Base-by-base conservation (phyloP, 1,284 basidiomycete species). In the Psilocybe mexicana region DNA sequence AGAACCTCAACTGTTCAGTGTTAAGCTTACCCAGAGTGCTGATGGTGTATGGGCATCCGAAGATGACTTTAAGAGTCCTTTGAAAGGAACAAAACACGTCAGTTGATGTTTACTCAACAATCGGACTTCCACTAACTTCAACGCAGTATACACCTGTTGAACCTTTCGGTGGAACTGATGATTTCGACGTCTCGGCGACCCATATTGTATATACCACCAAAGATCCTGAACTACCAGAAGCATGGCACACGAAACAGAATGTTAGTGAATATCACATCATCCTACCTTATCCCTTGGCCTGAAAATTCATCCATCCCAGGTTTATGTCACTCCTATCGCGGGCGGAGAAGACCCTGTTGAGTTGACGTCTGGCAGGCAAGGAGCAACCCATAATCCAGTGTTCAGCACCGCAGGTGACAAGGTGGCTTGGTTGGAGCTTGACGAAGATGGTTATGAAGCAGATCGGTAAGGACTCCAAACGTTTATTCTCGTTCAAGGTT, bases 401-500 rank as follows among this genome's bases (percentile, higher is more conserved):
- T 87, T 95, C 69, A 90, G 79, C 62, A 74, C 76, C 2, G 74
- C 84, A 40, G 91, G 88, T 0, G 81, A 80, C 54, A 91, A 90
- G 72, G 83, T 86, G 1, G 93, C 90, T 0, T 97, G 94, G 94
- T 75, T 92, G 42, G 89, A 97, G 72, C 82, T 94, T 62, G 86
- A 87, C 48, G 71, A 90, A 68, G 93, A 97, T 67, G 94, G 94
- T 0, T 90, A 95, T 67, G 94, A 97, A 73, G 82, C 88, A 52
- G 91, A 92, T 69, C 82, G 87, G 88, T 85, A 61, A 33, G 70
- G 8, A 4, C 63, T 23, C 11, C 35, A 18, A 48, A 18, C 23
- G 42, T 6, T 10, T 24, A 11, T 28, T n/a, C 40, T 8, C 30
- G 30, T 12, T 52, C 14, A 30, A n/a, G 1, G n/a, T 24, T 28